Conservation (phyloP, 108 stramenopile species). For the Nitzschia inconspicua region DNA sequence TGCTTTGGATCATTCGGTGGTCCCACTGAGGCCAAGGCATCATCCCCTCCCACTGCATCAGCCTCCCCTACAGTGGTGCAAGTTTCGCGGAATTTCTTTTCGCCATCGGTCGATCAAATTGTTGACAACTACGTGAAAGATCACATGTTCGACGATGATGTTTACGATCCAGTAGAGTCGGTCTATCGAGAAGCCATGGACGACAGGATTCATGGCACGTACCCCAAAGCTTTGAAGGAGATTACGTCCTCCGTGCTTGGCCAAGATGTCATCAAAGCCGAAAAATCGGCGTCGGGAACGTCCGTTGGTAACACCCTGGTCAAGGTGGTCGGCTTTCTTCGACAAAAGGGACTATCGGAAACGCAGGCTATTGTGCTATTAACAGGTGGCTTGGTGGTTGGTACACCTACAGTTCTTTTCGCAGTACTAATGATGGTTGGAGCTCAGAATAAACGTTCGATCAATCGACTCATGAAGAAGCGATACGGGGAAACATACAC, state of each 20-base stretch:
- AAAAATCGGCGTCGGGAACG: background rate
- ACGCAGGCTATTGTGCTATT: conserved; percentile 35
- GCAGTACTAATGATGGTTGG: conserved; percentile 22
- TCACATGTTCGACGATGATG: conserved; percentile 80
- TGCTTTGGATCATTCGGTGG: conserved; percentile 23
- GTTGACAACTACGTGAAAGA: conserved; percentile 66
- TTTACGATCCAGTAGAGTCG: conserved; percentile 73
- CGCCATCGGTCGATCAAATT: conserved; percentile 52
- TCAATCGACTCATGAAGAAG: conserved; percentile 40
- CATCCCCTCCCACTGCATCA: conserved; percentile 4
- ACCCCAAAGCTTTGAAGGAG: conserved; percentile 36
- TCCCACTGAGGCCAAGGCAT: background rate
- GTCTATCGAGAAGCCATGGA: conserved; percentile 71
- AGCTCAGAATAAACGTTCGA: conserved; percentile 28
- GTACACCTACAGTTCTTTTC: conserved; percentile 13
- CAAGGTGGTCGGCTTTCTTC: conserved; percentile 12
- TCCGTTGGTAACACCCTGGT: conserved; percentile 20
- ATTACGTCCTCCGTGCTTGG: conserved; percentile 39
- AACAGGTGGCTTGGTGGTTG: conserved; percentile 20
- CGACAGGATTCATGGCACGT: conserved; percentile 23
- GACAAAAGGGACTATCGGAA: conserved; percentile 33
- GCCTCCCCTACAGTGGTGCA: too few species aligned
- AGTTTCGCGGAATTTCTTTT: conserved; percentile 7
- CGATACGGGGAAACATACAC: conserved; percentile 55
- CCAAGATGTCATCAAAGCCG: conserved; percentile 23